Evolutionary conservation across 805 yeast genomes (phyloP).

Genomic region (Kluyveromyces wickerhamii): DNA sequence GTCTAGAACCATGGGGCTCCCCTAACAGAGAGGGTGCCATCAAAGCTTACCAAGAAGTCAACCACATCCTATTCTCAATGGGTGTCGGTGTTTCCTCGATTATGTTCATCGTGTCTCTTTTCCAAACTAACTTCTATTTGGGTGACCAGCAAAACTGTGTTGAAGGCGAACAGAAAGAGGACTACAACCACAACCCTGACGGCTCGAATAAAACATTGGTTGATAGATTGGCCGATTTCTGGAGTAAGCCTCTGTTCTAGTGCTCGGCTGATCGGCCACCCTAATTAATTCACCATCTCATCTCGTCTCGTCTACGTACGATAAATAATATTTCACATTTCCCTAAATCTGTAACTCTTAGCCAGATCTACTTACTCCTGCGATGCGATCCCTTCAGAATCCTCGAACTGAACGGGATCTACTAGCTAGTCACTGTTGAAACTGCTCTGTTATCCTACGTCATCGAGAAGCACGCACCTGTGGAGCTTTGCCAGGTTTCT

Average conservation of each 20-base stretch:
- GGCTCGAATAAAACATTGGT: slow-evolving; percentile 11
- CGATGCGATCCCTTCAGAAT: too few relatives aligned
- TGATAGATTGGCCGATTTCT: slow-evolving; percentile 14
- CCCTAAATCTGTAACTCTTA: too few relatives aligned
- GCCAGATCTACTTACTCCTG: too few relatives aligned
- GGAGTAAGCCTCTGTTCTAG: slow-evolving; percentile 10
- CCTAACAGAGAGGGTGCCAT: slow-evolving; percentile 29
- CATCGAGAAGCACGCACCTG: too few relatives aligned
- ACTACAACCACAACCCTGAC: slow-evolving; percentile 10
- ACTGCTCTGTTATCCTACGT: too few relatives aligned
- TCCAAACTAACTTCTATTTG: slow-evolving; percentile 31
- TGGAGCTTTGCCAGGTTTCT: too few relatives aligned
- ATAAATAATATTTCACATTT: too few relatives aligned
- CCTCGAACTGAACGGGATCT: too few relatives aligned
- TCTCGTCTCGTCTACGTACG: too few relatives aligned
- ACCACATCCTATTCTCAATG: slow-evolving; percentile 24
- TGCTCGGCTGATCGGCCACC: too few relatives aligned
- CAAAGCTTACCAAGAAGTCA: slow-evolving; percentile 27
- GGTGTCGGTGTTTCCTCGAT: slow-evolving; percentile 28
- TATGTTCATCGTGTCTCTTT: slow-evolving; percentile 26
- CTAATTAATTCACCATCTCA: too few relatives aligned
- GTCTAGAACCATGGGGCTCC: slow-evolving; percentile 21
- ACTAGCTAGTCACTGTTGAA: too few relatives aligned
- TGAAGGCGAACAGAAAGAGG: slow-evolving; percentile 19
- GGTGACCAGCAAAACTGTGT: slow-evolving; percentile 33